Base-by-base conservation (phyloP, 1,284 basidiomycete genomes). In the Sporisorium iseilematis-ciliati region DNA sequence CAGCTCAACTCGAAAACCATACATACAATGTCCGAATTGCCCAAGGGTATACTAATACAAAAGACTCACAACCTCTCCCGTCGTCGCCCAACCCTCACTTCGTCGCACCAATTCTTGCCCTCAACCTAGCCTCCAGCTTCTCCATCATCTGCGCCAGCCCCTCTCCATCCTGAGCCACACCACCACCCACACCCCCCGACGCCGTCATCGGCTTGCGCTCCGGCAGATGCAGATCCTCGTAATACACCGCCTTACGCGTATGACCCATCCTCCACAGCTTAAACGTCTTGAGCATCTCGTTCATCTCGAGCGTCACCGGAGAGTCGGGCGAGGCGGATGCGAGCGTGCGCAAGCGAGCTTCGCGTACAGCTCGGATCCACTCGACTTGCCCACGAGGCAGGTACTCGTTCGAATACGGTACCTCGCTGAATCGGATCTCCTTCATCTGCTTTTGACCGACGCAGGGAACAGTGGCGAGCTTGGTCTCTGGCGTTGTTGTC, bases 161-260 rank as follows among this genome's bases (percentile, higher is more conserved):
- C 40, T 75, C 66, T 2, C 35, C 54, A 3, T 69, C 66, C 18
- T 46, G 18, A 0, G 72, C 65, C 0, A 75, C 72, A 48, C 72
- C 72, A 20, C 72, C 72, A 7, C 72, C 72, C 0, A 75, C 66
- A 52, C 72, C 72, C 16, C 72, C 72, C 14, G 65, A 68, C 25
- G 72, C 72, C n/a, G 72, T 75, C 72, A 75, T 75, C 0, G 72
- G 72, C 26, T 69, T 75, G n/a, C 72, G 56, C 23, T 75, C 72
- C 5, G 62, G 66, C 49, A 75, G 42, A n/a, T 75, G 12, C 3
- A 75, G 58, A 45, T 75, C 63, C 33, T 75, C 72, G 33, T 75
- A 75, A 49, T 75, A 75, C 8, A 75, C 63, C 8, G 72, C 72
- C 42, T 75, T 75, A n/a, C 72, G 54, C 48, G 72, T 75, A 29